A percentile compares a stretch with the other conserved stretches of the same genome.
phyloP scores from a whole-genome alignment of 352 stramenopile genomes.

The Phytophthora europaea region DNA sequence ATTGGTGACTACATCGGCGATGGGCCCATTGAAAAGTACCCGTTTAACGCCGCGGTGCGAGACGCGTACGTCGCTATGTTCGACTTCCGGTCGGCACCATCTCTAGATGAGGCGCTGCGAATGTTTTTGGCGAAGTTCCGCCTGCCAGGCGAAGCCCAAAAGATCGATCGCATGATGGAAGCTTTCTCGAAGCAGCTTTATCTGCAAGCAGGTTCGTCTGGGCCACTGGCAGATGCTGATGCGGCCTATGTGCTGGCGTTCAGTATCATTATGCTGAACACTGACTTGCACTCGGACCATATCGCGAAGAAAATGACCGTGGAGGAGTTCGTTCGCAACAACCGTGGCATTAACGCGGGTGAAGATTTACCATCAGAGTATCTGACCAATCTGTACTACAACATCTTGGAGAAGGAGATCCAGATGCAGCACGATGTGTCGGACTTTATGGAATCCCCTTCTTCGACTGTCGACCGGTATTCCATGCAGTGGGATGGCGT shows the following conservation, averaged over 20 bases:
- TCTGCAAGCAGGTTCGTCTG: conserved; percentile 66
- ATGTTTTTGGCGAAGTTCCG: conserved; percentile 96
- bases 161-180: conserved; percentile 99
- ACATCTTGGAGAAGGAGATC: conserved; percentile 87
- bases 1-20: conserved; percentile 98
- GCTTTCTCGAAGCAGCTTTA: conserved; percentile 95
- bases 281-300: conserved; percentile 97
- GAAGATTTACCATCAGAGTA: conserved; percentile 82
- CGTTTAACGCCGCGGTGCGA: conserved; percentile 93
- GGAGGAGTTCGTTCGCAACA: conserved; percentile 91
- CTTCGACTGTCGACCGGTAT: conserved; percentile 82
- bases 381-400: conserved; percentile 80
- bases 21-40: conserved; percentile 95
- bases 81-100: conserved; percentile 91
- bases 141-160: conserved; percentile 98
- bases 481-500: conserved; percentile 91
- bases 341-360: conserved; percentile 86
- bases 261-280: conserved; percentile 99
- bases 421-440: conserved; percentile 92
- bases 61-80: conserved; percentile 94
- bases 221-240: conserved; percentile 87
- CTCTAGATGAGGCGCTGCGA: conserved; percentile 93
- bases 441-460: conserved; percentile 75
- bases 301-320: conserved; percentile 92
- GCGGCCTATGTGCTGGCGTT: conserved; percentile 98